Conservation (phyloP, 352 stramenopile genomes). For the Discostella stelligera region DNA sequence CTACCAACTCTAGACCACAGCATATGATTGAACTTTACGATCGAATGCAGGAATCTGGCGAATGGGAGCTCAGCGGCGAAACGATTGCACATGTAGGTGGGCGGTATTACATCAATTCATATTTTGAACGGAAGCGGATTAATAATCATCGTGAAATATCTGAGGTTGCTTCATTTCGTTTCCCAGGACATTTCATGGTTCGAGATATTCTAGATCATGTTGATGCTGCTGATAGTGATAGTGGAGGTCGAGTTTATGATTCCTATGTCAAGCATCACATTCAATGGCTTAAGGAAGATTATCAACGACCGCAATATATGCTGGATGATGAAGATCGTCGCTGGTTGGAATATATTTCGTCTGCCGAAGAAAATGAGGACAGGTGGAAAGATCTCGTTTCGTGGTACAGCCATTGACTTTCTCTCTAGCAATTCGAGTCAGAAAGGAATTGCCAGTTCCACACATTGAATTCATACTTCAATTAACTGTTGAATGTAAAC, state of each 20-base stretch:
- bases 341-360: slow-evolving; percentile 28
- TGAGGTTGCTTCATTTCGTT: slow-evolving; percentile 26
- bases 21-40: slow-evolving; percentile 65
- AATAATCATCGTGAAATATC: background rate
- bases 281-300: slow-evolving; percentile 60
- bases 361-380: slow-evolving; percentile 17
- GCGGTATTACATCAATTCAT: slow-evolving; percentile 66
- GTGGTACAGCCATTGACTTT: slow-evolving; percentile 10
- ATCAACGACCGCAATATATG: slow-evolving; percentile 12
- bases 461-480: background rate
- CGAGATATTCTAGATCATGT: slow-evolving; percentile 11
- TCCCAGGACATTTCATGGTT: slow-evolving; percentile 37
- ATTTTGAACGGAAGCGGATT: slow-evolving; percentile 35
- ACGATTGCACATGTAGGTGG: slow-evolving; percentile 53
- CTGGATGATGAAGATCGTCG: slow-evolving; percentile 28
- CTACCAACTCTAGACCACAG: slow-evolving; percentile 65
- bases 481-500: slow-evolving; percentile 5
- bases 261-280: slow-evolving; percentile 64
- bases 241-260: slow-evolving; percentile 29
- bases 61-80: slow-evolving; percentile 58
- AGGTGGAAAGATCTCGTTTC: slow-evolving; percentile 15
- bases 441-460: background rate
- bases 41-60: slow-evolving; percentile 36
- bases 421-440: background rate
- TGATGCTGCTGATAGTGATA: background rate